phyloP scores from a whole-genome alignment of 495 filamentous ascomycete genomes.

The Oidiodendron maius region DNA sequence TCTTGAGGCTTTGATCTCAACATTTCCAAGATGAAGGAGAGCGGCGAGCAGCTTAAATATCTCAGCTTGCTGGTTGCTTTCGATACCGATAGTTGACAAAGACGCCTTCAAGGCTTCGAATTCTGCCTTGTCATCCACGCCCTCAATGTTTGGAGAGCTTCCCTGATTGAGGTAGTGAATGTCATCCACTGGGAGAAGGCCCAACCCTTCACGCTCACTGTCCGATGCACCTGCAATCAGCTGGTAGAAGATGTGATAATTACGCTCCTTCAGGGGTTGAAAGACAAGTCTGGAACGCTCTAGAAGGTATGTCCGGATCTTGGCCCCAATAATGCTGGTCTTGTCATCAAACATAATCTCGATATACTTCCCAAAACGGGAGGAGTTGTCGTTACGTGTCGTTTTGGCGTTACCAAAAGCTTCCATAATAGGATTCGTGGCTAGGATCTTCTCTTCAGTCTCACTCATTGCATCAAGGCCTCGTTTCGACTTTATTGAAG shows the following conservation, averaged over 20 bases:
- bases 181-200: constrained; percentile 75
- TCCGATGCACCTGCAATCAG: constrained; percentile 91
- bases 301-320: constrained; percentile 91
- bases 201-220: constrained; percentile 69
- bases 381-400: constrained; percentile 98
- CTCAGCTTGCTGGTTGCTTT: constrained; percentile 62
- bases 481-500: constrained; percentile 70
- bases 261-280: constrained; percentile 93
- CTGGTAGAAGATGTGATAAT: constrained; percentile 99
- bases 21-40: constrained; percentile 90
- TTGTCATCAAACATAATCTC: constrained; percentile 98
- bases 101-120: constrained; percentile 84
- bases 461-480: constrained; percentile 89
- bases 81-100: constrained; percentile 81
- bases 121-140: constrained; percentile 92
- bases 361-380: constrained; percentile 98
- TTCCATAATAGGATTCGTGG: constrained; percentile 99
- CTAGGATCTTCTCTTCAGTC: constrained; percentile 96
- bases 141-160: constrained; percentile 82
- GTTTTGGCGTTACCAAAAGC: constrained; percentile 99
- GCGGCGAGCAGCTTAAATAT: constrained; percentile 92
- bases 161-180: constrained; percentile 97
- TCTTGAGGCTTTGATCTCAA: constrained; percentile 85
- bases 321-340: constrained; percentile 95
- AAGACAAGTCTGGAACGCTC: constrained; percentile 98